Evolutionary conservation across 495 filamentous ascomycete genomes (phyloP), one percentile per base, ranked within the genome.

Genomic region (Talaromyces trachyspermus): DNA sequence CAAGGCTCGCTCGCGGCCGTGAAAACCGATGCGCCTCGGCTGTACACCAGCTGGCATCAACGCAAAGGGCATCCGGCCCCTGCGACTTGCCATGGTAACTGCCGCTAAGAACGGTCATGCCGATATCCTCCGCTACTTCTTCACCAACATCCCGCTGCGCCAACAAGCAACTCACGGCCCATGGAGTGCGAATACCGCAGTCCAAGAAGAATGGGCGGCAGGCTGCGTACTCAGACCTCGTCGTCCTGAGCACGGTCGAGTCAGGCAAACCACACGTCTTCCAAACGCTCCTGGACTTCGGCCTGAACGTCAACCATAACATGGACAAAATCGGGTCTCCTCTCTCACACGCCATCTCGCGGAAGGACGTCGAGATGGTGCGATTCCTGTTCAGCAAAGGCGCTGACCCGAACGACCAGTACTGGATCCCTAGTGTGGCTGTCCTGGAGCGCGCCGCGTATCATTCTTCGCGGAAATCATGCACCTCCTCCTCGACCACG

Each of bases 361-460:
- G 27, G 27, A 6, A 30, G 12, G 27, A 30, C 27, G 27, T 30
- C 27, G 43, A 51, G 8, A 51, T 52, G 36, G 36, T 55, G 8
- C 22, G 42, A 24, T 25, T 48, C 30, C 44, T 55, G 20, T 23
- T 55, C n/a, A 29, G 26, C 24, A 52, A 38, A 23, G 53, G 53
- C 26, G 49, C 45, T 5, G 39, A 52, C 27, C 7, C 27, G 12
- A 30, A 30, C 27, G 27, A 30, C 27, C 27, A 30, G 27, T 30
- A 30, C 27, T 30, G 27, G 27, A 30, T 30, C 27, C 27, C 27
- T 12, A 30, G 12, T 12, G 27, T 7, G 7, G 12, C 27, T 30
- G 27, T 30, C 27, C 27, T 30, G 27, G 27, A 6, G 27, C 27
- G 27, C 6, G 27, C 27, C 27, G 27, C 27, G 12, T 30, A 6